Conservation (phyloP, 1,139 yeast species). For the Debaryomyces psychrophilus region DNA sequence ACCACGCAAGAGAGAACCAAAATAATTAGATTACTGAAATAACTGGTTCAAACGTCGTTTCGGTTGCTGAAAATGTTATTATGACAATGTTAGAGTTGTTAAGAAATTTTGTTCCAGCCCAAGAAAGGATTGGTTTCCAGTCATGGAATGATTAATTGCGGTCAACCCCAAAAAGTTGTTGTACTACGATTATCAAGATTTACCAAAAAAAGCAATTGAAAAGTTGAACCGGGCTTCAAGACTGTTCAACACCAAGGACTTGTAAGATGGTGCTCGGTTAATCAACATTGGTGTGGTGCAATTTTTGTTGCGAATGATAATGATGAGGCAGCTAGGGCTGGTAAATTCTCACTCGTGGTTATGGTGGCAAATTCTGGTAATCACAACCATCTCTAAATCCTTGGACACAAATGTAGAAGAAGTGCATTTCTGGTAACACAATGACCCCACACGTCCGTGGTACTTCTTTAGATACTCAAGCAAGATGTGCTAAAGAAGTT, state of each 20-base stretch:
- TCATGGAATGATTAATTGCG: constrained; percentile 70
- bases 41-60: constrained; percentile 78
- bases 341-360: constrained; percentile 74
- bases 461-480: constrained; percentile 79
- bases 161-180: constrained; percentile 75
- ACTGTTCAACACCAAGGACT: constrained; percentile 41
- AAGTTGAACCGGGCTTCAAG: constrained; percentile 48
- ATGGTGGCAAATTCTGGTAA: constrained; percentile 86
- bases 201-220: constrained; percentile 59
- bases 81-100: constrained; percentile 75
- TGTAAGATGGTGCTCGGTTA: constrained; percentile 76
- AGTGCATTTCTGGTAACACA: constrained; percentile 75
- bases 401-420: constrained; percentile 71
- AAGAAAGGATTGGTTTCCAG: constrained; percentile 70
- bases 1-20: too few relatives aligned
- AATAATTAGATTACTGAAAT: too few relatives aligned
- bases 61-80: constrained; percentile 82
- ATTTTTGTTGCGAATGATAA: constrained; percentile 73
- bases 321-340: constrained; percentile 70
- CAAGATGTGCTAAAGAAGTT: constrained; percentile 71
- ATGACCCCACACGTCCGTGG: constrained; percentile 87
- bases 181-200: constrained; percentile 75
- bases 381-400: constrained; percentile 84
- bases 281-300: constrained; percentile 86
- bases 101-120: constrained; percentile 80